Evolutionary conservation across 257 asterid species (phyloP).

Genomic region (Solanum sejunctum): DNA sequence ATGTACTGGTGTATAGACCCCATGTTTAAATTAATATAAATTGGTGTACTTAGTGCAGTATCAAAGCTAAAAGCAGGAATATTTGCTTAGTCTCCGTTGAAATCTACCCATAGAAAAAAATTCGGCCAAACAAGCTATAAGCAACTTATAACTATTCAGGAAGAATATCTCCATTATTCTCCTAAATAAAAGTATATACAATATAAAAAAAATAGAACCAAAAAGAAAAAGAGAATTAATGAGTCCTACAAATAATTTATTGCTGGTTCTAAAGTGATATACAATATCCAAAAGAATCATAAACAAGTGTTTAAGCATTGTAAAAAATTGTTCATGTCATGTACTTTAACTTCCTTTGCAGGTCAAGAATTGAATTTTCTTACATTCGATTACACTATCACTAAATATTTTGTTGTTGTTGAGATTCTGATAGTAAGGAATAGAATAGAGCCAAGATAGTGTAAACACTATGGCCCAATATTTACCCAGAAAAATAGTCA

Average conservation of each 20-base stretch:
- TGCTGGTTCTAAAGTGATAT: neutral
- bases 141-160: too few species aligned
- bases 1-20: neutral
- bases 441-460: slow-evolving; percentile 10
- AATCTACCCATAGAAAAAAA: too few species aligned
- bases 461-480: slow-evolving; percentile 13
- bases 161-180: too few species aligned
- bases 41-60: too few species aligned
- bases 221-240: neutral
- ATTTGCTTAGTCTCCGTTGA: too few species aligned
- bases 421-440: neutral
- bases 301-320: neutral
- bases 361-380: neutral
- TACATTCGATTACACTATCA: neutral
- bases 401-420: neutral
- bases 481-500: slow-evolving; percentile 16
- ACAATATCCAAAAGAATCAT: neutral
- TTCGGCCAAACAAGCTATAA: too few species aligned
- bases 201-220: neutral
- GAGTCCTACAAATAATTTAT: neutral
- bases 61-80: too few species aligned
- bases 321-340: neutral
- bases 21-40: too few species aligned
- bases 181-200: neutral
- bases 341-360: neutral